Evolutionary conservation across 2,329 filamentous ascomycete genomes (phyloP).

Genomic region (Helminthosporium solani): DNA sequence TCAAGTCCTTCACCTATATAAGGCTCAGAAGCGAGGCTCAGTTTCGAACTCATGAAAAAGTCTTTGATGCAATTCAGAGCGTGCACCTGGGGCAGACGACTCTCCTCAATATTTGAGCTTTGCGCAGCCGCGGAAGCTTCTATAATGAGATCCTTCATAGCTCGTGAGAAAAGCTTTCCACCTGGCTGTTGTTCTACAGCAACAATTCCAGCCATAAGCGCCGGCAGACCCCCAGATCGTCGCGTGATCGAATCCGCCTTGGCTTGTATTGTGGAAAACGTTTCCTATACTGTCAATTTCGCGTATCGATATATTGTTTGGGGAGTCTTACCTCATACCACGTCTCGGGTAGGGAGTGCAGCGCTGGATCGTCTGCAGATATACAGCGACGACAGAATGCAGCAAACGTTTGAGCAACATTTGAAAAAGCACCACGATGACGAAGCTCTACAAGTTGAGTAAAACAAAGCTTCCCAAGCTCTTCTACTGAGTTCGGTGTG

Average conservation of each 20-base stretch:
- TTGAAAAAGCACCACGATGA: slow-evolving; percentile 90
- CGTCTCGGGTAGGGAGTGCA: slow-evolving; percentile 54
- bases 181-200: slow-evolving; percentile 63
- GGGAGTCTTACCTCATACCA: slow-evolving; percentile 63
- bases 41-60: slow-evolving; percentile 78
- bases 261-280: slow-evolving; percentile 68
- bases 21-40: slow-evolving; percentile 70
- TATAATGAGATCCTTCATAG: slow-evolving; percentile 62
- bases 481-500: slow-evolving; percentile 56
- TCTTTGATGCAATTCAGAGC: slow-evolving; percentile 92
- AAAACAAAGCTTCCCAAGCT: slow-evolving; percentile 74
- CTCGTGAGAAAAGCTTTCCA: slow-evolving; percentile 59
- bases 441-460: slow-evolving; percentile 78
- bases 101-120: slow-evolving; percentile 55
- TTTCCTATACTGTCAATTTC: slow-evolving; percentile 49
- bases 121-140: slow-evolving; percentile 59
- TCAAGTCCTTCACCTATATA: slow-evolving; percentile 73
- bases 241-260: slow-evolving; percentile 80
- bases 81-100: slow-evolving; percentile 83
- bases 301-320: neutral
- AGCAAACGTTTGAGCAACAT: slow-evolving; percentile 84
- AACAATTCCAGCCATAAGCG: slow-evolving; percentile 79
- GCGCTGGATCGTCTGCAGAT: slow-evolving; percentile 49
- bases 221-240: slow-evolving; percentile 87
- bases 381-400: slow-evolving; percentile 71